Percentiles rank a stretch among this genome's conserved stretches.
Evolutionary conservation across 2,329 filamentous ascomycete genomes (phyloP).

Genomic region (Ascochyta rabiei): DNA sequence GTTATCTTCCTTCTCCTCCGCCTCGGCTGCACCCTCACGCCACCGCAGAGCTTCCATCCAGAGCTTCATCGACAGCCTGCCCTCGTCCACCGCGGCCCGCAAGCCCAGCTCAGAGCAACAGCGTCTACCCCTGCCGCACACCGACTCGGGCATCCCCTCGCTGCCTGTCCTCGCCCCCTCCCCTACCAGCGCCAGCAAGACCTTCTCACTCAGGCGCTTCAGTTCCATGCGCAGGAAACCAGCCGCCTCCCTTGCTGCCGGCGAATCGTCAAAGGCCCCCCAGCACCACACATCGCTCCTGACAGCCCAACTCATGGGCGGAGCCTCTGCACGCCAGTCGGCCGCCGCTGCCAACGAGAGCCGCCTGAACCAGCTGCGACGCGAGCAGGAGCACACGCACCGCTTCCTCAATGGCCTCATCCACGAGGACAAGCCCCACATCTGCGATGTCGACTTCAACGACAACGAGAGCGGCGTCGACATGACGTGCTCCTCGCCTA

Average conservation of each 20-base stretch:
- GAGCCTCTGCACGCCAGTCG: slow-evolving; percentile 42
- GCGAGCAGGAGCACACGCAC: slow-evolving; percentile 42
- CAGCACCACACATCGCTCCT: slow-evolving; percentile 11
- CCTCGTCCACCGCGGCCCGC: slow-evolving; percentile 23
- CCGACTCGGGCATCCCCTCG: slow-evolving; percentile 41
- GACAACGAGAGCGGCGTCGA: slow-evolving; percentile 48
- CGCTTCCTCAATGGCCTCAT: slow-evolving; percentile 40
- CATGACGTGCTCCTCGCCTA: slow-evolving; percentile 45
- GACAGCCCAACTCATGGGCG: slow-evolving; percentile 28
- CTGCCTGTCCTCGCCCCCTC: slow-evolving; percentile 20
- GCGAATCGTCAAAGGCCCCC: slow-evolving; percentile 19
- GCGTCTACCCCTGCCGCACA: slow-evolving; percentile 37
- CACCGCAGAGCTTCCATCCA: slow-evolving; percentile 39
- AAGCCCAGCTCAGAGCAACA: slow-evolving; percentile 31
- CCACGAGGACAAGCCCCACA: slow-evolving; percentile 20
- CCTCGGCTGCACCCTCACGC: slow-evolving; percentile 25
- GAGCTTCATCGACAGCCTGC: slow-evolving; percentile 32
- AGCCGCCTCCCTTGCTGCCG: slow-evolving; percentile 36
- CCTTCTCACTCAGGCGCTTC: slow-evolving; percentile 38
- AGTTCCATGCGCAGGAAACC: slow-evolving; percentile 42
- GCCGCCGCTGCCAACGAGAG: slow-evolving; percentile 46
- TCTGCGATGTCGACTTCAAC: slow-evolving; percentile 36
- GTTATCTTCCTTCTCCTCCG: slow-evolving; percentile 40
- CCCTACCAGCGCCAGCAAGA: slow-evolving; percentile 22
- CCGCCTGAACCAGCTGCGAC: slow-evolving; percentile 33